phyloP scores from a whole-genome alignment of 768 basidiomycete genomes.

The Suillus brevipes region DNA sequence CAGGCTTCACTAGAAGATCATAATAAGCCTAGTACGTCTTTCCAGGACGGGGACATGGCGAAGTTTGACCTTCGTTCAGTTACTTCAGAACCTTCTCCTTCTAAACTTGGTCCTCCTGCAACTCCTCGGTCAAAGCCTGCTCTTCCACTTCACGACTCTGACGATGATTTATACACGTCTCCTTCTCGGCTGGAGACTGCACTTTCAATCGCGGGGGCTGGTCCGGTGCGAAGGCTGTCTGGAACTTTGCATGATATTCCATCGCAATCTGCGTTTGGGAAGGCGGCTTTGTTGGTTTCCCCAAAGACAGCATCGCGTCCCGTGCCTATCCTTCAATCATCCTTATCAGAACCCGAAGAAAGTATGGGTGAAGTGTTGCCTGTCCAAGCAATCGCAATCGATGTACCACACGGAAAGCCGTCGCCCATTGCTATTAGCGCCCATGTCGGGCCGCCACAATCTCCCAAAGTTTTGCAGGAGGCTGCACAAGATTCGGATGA shows the following conservation, averaged over 20 bases:
- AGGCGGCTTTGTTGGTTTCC: conserved; percentile 34
- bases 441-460: conserved; percentile 1
- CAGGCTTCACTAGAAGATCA: conserved; percentile 55
- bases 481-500: conserved; percentile 30
- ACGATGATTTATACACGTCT: conserved; percentile 50
- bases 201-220: conserved; percentile 64
- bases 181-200: conserved; percentile 65
- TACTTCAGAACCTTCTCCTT: conserved; percentile 11
- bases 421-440: conserved; percentile 3
- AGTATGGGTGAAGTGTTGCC: conserved; percentile 1
- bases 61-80: neutral
- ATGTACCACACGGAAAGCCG: conserved; percentile 7
- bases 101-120: conserved; percentile 6
- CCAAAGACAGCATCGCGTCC: conserved; percentile 6
- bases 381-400: conserved; percentile 9
- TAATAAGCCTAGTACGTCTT: neutral
- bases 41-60: too few relatives aligned
- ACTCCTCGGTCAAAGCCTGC: neutral
- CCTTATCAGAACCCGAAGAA: conserved; percentile 1
- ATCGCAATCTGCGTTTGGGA: conserved; percentile 36
- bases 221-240: conserved; percentile 31
- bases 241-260: conserved; percentile 15
- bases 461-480: neutral
- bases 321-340: conserved; percentile 5
- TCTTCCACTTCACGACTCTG: conserved; percentile 24